Evolutionary conservation across 331 rosid species (phyloP), one percentile per base, ranked within the genome.

Genomic region (Cydonia oblonga): DNA sequence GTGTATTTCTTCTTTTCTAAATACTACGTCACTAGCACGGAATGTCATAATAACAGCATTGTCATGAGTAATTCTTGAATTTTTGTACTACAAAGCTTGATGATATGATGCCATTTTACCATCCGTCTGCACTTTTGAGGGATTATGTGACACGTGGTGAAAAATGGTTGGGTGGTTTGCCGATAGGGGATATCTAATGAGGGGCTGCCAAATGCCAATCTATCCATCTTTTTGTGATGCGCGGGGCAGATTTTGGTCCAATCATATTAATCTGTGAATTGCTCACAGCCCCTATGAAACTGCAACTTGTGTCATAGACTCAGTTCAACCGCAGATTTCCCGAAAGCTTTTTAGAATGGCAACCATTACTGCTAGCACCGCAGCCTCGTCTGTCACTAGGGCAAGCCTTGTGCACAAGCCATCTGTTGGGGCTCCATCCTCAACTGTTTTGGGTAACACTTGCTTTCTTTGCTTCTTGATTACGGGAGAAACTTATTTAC

Each of bases 101-200:
- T 35, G 42, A 35, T 35, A 35, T 1, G 12, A 35, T 14, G 9
- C 42, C n/a, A 46, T 46, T 46, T 46, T 46, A 46, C 9, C 2
- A 15, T 46, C 15, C 1, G 11, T 9, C 28, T 59, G 15, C 44
- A 42, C 68, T 24, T 16, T 25, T 6, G 64, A 66, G 3, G 49
- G 88, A 86, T 84, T 74, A 78, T 24, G 57, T 66, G 85, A 85
- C 92, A 88, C 87, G 88, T 86, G 96, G 86, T 66, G 5, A 35
- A 68, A 66, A 5, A 1, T 15, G 3, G 69, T 87, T 89, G 96
- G 97, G 28, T 25, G 14, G 12, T 8, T 8, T 26, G 49, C 72
- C 73, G 99, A 95, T 95, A 80, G 79, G 59, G 88, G 85, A 82
- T 80, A 86, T 89, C 88, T 42, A 84, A 69, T 71, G 69, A 71